Base-by-base conservation (phyloP, 768 basidiomycete genomes). In the Termitomyces sp. region DNA sequence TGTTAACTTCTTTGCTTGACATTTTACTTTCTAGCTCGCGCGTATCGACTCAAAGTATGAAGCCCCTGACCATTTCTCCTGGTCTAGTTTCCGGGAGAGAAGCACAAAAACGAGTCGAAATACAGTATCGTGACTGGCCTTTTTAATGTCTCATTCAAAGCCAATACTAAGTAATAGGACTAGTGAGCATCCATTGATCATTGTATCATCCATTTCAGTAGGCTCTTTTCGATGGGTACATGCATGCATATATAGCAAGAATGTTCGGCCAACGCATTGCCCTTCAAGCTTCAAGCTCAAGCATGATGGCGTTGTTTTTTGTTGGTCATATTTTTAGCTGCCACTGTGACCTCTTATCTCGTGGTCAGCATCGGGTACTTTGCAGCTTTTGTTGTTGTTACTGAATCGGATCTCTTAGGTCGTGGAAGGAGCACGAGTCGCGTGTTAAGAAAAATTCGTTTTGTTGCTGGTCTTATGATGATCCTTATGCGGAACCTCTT, bases 401-500 rank as follows among this genome's bases (percentile, higher is more conserved):
- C 83, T 10, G 87, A 85, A 63, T 69, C 72, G 3, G 86, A 88
- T 56, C 86, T 89, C 42, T 62, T 86, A 2, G 71, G 68, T 15
- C 83, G 85, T 33, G 75, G 80, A 5, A 73, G 80, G 18, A 83
- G 86, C 44, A n/a, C n/a, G n/a, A n/a, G 79, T 85, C 11, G 89
- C 85, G 84, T 86, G 60, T 61, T 83, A 70, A 3, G n/a, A 29
- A 29, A 11, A 6, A n/a, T n/a, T n/a, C n/a, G n/a, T n/a, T n/a
- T n/a, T n/a, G n/a, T n/a, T n/a, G n/a, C n/a, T n/a, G n/a, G n/a
- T 9, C 33, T 52, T 16, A 47, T 5, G 33, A 47, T 47, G 0
- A 64, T 87, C 38, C 89, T 86, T 69, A 90, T 90, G 64, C 75
- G 87, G 40, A 85, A 86, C 65, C 63, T 91, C 13, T 89, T 83